Evolutionary conservation across 2,329 filamentous ascomycete species (phyloP), one percentile per base, ranked within the genome.

Genomic region (Aspergillus pseudoglaucus): DNA sequence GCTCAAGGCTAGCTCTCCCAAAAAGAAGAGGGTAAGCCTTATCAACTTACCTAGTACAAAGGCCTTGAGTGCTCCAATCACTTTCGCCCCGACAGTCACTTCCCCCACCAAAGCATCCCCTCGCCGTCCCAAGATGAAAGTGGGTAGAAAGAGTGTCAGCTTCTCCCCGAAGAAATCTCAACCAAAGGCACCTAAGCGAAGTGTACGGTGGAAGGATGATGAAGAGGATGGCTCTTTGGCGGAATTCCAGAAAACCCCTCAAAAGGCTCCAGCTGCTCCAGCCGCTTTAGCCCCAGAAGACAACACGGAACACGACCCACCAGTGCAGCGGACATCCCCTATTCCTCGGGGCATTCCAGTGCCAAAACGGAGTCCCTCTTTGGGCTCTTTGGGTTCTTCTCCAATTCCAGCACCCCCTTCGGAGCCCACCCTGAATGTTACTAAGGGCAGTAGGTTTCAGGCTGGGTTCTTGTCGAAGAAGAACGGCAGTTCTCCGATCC

Each of bases 161-260:
- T 94, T 94, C 61, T 90, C 89, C 1, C 89, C 90, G 0, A 84
- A 84, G 52, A 95, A 88, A 69, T 22, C 56, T 4, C 60, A 62
- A 22, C 43, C 53, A 9, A 83, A 87, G 70, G 85, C 84, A 67
- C 77, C 80, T 8, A 89, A 89, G 68, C 81, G 90, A 51, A 84
- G 79, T 41, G 91, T 98, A 5, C 82, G 91, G 54, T 98, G 93
- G 93, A 84, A 88, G 49, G 90, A 95, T 60, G 93, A 97, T 59
- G 88, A 85, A 2, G 86, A 94, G 61, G 83, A 91, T 45, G 90
- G 90, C 20, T 84, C 85, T 1, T 73, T 97, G 47, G 90, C 87
- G 9, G 93, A 97, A 64, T 96, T 91, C 63, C 88, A 91, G 62
- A 88, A 89, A 70, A 96, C 91, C 2, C 91, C 93, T 1, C 80